These are phyloP conservation scores for Iberis pinnata DNA, from an alignment of 345 rosid species.

Conservation along the genomic window DNA sequence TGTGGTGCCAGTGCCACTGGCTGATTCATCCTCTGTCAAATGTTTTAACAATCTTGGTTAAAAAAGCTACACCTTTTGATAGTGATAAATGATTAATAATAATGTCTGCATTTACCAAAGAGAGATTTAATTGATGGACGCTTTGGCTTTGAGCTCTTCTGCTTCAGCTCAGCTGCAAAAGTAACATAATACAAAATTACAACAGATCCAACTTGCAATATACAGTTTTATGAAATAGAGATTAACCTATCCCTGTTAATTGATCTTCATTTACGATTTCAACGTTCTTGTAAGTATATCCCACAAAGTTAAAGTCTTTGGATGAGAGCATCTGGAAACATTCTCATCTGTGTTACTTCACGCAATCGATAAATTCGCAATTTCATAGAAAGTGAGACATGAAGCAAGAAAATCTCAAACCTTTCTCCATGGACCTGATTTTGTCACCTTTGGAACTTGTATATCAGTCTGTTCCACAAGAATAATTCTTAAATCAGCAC, in stretches of 20 bases:
- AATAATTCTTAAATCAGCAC: no score
- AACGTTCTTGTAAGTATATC: constrained; percentile 95
- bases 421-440: constrained; percentile 89
- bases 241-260: constrained; percentile 81
- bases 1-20: constrained; percentile 26
- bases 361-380: no score
- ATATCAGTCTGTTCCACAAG: constrained; percentile 54
- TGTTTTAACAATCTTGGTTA: constrained; percentile 5
- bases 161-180: constrained; percentile 68
- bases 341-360: no score
- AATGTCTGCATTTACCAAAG: constrained; percentile 53
- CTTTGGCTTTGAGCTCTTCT: constrained; percentile 76
- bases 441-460: constrained; percentile 44
- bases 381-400: no score
- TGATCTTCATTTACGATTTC: constrained; percentile 88
- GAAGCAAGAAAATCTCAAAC: constrained; percentile 21
- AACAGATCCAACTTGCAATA: not conserved
- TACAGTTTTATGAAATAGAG: not conserved
- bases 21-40: constrained; percentile 71
- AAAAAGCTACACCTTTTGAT: no score
- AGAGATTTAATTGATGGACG: constrained; percentile 92
- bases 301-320: constrained; percentile 91
- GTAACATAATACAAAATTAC: not conserved
- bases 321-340: constrained; percentile 82
- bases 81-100: no score